Base-by-base conservation (phyloP, 768 basidiomycete genomes). In the Xerocomellus chrysenteron region DNA sequence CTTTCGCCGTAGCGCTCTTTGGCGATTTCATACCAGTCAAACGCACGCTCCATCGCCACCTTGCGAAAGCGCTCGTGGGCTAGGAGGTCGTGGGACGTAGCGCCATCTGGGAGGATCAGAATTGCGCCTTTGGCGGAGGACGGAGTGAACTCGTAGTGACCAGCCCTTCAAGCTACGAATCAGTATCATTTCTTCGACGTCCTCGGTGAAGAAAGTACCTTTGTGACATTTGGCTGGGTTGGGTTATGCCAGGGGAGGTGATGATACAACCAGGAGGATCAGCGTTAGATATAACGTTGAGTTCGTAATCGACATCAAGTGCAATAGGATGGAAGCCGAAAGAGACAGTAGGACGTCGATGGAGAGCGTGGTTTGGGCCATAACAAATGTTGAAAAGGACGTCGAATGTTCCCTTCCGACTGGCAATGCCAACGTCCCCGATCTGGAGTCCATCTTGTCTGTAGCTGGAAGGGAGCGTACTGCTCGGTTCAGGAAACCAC, bases 361-460 rank as follows among this genome's bases (percentile, higher is more conserved):
- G 30, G 12, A 33, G 46, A 32, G 32, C 30, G n/a, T 47, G 46
- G n/a, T 47, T 21, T 32, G 17, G 6, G n/a, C n/a, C 45, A 12
- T 19, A 12, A 13, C 10, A 32, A 30, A 75, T 65, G 42, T 73
- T 75, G 60, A 75, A 75, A 0, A 73, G 64, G 47, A 69, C 71
- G 33, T 64, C 61, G 41, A 75, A 63, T 17, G 3, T 33, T 21
- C 74, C 74, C 35, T 60, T 44, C 3, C 51, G 52, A 2, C 55
- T 63, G 33, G 74, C 47, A 33, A 69, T 58, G 14, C 71, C 72
- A 3, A 75, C 68, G 52, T 76, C 74, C 3, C 74, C 74, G 12
- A 75, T 71, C 40, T 57, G 64, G 26, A 71, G 55, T 1, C 73
- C 73, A 13, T 63, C 51, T 8, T 52, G 44, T 17, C 54, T 58